Evolutionary conservation across 106 monocot genomes (phyloP).

Genomic region (Acorus calamus): DNA sequence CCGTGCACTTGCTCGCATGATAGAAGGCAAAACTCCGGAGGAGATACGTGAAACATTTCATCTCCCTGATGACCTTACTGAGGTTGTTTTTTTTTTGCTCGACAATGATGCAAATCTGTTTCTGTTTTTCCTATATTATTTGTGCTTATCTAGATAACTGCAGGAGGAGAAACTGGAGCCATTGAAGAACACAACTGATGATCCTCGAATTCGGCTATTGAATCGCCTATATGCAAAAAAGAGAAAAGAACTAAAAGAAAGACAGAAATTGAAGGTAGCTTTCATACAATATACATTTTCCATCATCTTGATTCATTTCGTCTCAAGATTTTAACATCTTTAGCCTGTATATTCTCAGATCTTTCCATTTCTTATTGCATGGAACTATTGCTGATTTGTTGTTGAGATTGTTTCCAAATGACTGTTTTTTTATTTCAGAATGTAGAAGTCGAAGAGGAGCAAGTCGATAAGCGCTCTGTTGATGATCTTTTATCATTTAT

Average conservation of each 20-base stretch:
- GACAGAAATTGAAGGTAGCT: constrained; percentile 65
- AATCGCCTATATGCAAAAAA: constrained; percentile 95
- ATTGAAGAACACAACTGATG: constrained; percentile 73
- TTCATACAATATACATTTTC: not conserved
- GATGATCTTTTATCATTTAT: constrained; percentile 96
- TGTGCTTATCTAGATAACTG: not conserved
- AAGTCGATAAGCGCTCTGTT: constrained; percentile 81
- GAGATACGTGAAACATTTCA: constrained; percentile 94
- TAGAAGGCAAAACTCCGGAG: constrained; percentile 94
- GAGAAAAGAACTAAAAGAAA: constrained; percentile 81
- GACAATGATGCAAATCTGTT: not conserved
- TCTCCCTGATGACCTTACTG: constrained; percentile 94
- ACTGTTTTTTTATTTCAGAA: constrained; percentile 30
- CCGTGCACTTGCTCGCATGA: constrained; percentile 87
- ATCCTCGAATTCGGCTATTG: constrained; percentile 76
- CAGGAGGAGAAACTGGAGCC: constrained; percentile 97
- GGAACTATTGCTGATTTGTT: not conserved
- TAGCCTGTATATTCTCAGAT: no score
- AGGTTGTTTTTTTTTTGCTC: constrained; percentile 30
- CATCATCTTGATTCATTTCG: no score
- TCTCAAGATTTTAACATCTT: no score
- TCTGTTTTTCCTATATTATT: not conserved
- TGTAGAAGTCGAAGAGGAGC: constrained; percentile 54
- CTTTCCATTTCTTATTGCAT: not conserved
- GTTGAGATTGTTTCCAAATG: not conserved